phyloP scores from a whole-genome alignment of 805 yeast species.

The Dipodascopsis tothii region DNA sequence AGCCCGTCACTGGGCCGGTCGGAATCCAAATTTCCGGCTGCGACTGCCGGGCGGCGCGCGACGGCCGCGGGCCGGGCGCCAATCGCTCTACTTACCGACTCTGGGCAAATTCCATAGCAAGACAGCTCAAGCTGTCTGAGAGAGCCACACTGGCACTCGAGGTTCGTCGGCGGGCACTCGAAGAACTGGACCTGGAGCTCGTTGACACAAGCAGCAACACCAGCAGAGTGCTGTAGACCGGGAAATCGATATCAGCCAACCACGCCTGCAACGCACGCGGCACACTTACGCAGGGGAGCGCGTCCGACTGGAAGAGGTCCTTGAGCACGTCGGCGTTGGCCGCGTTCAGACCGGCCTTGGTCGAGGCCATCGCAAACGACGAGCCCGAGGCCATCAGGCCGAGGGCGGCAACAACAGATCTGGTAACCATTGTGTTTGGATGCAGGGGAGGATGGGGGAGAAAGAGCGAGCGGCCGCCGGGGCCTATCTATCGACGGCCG shows the following conservation, averaged over 20 bases:
- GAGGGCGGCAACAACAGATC: background rate
- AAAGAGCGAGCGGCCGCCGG: background rate
- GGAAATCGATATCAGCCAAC: background rate
- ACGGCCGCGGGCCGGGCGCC: background rate
- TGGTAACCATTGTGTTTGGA: background rate
- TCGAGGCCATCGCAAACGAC: background rate
- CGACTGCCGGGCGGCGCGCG: no score
- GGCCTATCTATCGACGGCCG: no score
- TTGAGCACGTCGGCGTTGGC: background rate
- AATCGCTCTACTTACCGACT: conserved; percentile 11
- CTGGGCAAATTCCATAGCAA: conserved; percentile 22
- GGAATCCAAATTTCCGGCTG: background rate
- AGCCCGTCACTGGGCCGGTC: background rate
- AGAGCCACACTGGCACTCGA: conserved; percentile 19
- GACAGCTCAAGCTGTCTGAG: conserved; percentile 19
- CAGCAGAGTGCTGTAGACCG: conserved; percentile 13
- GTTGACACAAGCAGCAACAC: conserved; percentile 21
- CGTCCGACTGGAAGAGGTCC: conserved; percentile 16
- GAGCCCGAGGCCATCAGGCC: background rate
- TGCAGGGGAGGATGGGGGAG: no score
- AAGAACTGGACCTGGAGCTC: conserved; percentile 12
- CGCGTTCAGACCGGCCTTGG: background rate
- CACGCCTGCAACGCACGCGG: background rate
- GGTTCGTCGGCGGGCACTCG: conserved; percentile 8
- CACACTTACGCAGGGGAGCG: conserved; percentile 18